Conservation (phyloP, 768 basidiomycete species). For the Boletus rubescentipes region DNA sequence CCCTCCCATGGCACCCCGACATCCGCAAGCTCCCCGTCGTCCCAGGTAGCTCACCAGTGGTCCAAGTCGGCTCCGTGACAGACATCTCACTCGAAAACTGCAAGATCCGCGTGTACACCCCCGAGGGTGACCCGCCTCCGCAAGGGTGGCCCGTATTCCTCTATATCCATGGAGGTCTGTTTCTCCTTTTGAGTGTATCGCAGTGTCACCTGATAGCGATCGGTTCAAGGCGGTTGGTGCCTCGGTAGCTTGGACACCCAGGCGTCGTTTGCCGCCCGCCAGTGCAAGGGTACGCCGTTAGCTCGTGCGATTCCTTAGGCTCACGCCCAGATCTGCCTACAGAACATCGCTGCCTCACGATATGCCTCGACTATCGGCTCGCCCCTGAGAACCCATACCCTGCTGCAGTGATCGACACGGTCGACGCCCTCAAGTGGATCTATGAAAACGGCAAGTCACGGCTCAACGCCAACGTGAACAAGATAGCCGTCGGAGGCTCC, state of each 20-base stretch:
- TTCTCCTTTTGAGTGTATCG: too few species aligned
- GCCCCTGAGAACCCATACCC: conserved; percentile 73
- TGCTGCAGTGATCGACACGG: conserved; percentile 66
- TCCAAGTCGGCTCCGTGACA: conserved; percentile 52
- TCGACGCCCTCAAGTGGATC: conserved; percentile 68
- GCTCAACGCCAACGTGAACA: conserved; percentile 49
- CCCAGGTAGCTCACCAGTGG: conserved; percentile 53
- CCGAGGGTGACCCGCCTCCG: conserved; percentile 46
- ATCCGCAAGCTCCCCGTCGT: conserved; percentile 52
- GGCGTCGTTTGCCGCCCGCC: conserved; percentile 48
- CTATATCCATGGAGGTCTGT: conserved; percentile 69
- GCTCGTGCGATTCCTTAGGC: too few species aligned
- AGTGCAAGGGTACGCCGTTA: conserved; percentile 20
- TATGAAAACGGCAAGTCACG: conserved; percentile 42
- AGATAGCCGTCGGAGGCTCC: conserved; percentile 68
- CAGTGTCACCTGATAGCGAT: too few species aligned
- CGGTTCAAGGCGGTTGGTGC: conserved; percentile 74
- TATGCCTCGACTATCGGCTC: conserved; percentile 70
- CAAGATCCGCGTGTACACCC: conserved; percentile 62
- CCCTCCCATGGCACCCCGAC: conserved; percentile 57
- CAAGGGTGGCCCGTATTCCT: conserved; percentile 70
- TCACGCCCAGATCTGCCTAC: not conserved
- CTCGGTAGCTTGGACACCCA: conserved; percentile 61
- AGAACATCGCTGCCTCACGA: conserved; percentile 62
- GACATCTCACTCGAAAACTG: conserved; percentile 52